Evolutionary conservation across 2,329 filamentous ascomycete species (phyloP).

Genomic region (Sporothrix brasiliensis): DNA sequence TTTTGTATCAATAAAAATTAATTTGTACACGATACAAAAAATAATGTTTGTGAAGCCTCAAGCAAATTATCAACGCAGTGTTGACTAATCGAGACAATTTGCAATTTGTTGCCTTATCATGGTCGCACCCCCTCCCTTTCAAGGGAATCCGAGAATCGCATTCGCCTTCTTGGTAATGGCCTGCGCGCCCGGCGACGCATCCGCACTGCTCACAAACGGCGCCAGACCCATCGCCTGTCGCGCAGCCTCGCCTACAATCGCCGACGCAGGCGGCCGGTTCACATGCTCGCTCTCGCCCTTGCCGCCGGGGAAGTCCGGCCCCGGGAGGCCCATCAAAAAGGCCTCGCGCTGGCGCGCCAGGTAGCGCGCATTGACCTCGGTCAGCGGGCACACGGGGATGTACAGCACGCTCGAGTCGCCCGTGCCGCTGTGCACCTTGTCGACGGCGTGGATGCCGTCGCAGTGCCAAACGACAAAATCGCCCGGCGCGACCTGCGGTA

Average conservation of each 20-base stretch:
- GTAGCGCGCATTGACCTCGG: constrained; percentile 72
- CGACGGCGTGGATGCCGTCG: constrained; percentile 80
- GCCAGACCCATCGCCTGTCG: constrained; percentile 52
- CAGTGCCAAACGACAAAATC: constrained; percentile 87
- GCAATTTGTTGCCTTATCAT: not conserved
- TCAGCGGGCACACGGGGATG: constrained; percentile 83
- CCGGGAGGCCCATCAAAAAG: constrained; percentile 68
- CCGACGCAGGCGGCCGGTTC: constrained; percentile 49
- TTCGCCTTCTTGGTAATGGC: constrained; percentile 49
- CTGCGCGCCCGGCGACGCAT: constrained; percentile 43
- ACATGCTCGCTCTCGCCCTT: constrained; percentile 64
- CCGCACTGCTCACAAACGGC: constrained; percentile 41
- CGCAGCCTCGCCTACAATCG: constrained; percentile 44
- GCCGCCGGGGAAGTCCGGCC: constrained; percentile 72
- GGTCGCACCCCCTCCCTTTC: not conserved
- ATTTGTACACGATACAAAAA: too few species aligned
- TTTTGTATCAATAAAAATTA: too few species aligned
- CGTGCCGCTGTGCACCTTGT: constrained; percentile 71
- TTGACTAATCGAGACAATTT: not conserved
- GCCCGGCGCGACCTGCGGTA: constrained; percentile 69
- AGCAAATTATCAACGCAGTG: not conserved
- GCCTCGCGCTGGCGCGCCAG: constrained; percentile 69
- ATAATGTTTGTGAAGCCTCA: too few species aligned
- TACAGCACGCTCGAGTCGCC: constrained; percentile 83
- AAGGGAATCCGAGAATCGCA: constrained; percentile 44